A percentile compares a stretch with the other conserved stretches of the same genome.
phyloP scores from a whole-genome alignment of 208 protist species.

The Vickermania ingenoplastis region DNA sequence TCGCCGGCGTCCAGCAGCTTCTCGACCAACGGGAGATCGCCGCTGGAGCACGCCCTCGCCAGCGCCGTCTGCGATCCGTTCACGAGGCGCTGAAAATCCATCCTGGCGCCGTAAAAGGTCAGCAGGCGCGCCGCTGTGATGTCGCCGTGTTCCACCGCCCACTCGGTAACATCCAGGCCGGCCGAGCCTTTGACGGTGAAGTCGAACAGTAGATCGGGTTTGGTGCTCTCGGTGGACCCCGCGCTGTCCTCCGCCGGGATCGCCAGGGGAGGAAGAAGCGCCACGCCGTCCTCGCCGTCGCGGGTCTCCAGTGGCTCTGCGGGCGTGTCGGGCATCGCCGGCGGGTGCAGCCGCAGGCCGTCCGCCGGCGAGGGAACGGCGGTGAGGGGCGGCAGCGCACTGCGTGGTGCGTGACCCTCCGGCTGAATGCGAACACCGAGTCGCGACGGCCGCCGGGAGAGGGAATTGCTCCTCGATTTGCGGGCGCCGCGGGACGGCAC shows the following conservation, averaged over 20 bases:
- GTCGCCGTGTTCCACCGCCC: constrained; percentile 31
- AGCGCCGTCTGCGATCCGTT: constrained; percentile 54
- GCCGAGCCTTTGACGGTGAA: constrained; percentile 17
- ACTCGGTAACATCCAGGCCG: constrained; percentile 20
- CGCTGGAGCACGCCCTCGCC: constrained; percentile 45
- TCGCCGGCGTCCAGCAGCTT: constrained; percentile 50
- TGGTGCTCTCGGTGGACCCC: not conserved
- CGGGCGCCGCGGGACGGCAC: not conserved
- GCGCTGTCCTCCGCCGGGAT: not conserved
- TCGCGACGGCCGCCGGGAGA: not conserved
- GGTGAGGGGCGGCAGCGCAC: not conserved
- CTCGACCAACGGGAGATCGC: constrained; percentile 49
- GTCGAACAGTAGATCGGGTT: constrained; percentile 19
- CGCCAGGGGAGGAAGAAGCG: not conserved
- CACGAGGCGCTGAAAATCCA: constrained; percentile 17
- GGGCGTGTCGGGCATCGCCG: not conserved
- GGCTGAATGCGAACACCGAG: not conserved
- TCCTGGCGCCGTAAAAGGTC: constrained; percentile 35
- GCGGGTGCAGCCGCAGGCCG: not conserved
- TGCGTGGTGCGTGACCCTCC: constrained; percentile 5
- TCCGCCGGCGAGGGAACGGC: not conserved
- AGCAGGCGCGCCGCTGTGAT: constrained; percentile 37
- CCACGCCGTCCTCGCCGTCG: not conserved
- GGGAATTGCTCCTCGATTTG: not conserved
- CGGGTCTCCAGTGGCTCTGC: not conserved